Conservation (phyloP, 164 flowering plant genomes). For the Akebia trifoliata region DNA sequence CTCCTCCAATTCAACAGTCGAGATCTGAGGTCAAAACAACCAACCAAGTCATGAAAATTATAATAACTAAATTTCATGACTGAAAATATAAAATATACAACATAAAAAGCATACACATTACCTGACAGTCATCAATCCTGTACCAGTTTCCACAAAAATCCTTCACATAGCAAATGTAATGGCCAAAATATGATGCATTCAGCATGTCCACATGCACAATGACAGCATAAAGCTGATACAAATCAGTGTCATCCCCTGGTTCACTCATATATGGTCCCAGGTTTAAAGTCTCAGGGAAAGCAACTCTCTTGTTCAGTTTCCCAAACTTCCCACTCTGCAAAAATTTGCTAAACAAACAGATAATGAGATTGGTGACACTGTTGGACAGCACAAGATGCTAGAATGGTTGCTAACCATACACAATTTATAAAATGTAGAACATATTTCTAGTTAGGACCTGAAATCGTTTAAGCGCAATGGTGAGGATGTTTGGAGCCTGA, state of each 20-base stretch:
- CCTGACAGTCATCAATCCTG: slow-evolving; percentile 89
- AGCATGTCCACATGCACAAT: slow-evolving; percentile 97
- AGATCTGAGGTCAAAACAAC: slow-evolving; percentile 20
- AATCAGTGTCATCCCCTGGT: slow-evolving; percentile 45
- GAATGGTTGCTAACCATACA: neutral
- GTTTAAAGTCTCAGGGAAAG: slow-evolving; percentile 78
- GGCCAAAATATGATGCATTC: slow-evolving; percentile 96
- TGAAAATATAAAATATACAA: neutral
- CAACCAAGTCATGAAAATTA: neutral
- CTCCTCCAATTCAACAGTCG: slow-evolving; percentile 74
- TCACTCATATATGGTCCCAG: slow-evolving; percentile 86
- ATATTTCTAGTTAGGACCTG: slow-evolving; percentile 43
- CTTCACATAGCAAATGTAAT: slow-evolving; percentile 83
- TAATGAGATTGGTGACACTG: neutral
- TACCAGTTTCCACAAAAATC: slow-evolving; percentile 85
- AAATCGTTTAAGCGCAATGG: slow-evolving; percentile 92
- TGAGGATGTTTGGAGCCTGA: slow-evolving; percentile 83
- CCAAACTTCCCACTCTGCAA: slow-evolving; percentile 95
- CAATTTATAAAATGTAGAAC: slow-evolving; percentile 10
- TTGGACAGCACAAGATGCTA: neutral
- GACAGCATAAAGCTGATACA: slow-evolving; percentile 85
- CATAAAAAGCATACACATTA: slow-evolving; percentile 16
- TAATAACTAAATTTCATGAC: neutral
- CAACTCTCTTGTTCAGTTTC: slow-evolving; percentile 87
- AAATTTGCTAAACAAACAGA: slow-evolving; percentile 7